Conservation (phyloP, 2,329 filamentous ascomycete species). For the Leptographium radiaticola region DNA sequence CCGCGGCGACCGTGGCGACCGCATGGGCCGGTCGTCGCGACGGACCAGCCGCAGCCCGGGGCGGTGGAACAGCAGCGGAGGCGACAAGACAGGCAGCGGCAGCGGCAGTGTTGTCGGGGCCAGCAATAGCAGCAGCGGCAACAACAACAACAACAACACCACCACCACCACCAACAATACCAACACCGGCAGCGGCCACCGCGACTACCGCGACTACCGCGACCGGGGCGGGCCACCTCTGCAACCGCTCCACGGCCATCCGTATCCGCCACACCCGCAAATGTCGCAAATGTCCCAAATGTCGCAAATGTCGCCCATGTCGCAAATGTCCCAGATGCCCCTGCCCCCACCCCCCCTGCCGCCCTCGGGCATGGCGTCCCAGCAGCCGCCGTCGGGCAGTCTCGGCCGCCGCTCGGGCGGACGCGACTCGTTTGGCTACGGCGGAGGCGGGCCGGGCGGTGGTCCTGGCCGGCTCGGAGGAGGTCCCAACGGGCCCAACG, state of each 20-base stretch:
- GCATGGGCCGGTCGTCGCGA: conserved; percentile 15
- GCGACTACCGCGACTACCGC: background rate
- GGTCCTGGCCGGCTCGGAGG: too few relatives aligned
- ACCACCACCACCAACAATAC: too few relatives aligned
- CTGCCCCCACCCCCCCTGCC: conserved; percentile 8
- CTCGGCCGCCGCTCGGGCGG: conserved; percentile 12
- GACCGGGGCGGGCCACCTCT: conserved; percentile 22
- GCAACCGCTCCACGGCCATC: conserved; percentile 23
- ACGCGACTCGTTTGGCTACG: conserved; percentile 12
- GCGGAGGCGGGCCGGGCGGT: background rate
- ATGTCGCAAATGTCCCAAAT: too few relatives aligned
- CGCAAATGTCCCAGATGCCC: background rate
- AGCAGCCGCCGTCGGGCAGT: conserved; percentile 5
- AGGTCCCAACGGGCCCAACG: background rate
- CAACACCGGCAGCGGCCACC: background rate
- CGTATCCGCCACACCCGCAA: background rate
- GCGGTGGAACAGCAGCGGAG: background rate
- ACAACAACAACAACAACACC: background rate
- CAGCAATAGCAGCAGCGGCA: background rate
- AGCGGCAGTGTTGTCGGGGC: background rate
- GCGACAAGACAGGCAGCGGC: background rate
- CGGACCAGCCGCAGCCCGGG: background rate
- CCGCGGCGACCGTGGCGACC: conserved; percentile 13
- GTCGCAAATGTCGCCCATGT: too few relatives aligned
- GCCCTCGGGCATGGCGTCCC: background rate